Base-by-base conservation (phyloP, 176 grass and related monocot species). In the Oryza australiensis region DNA sequence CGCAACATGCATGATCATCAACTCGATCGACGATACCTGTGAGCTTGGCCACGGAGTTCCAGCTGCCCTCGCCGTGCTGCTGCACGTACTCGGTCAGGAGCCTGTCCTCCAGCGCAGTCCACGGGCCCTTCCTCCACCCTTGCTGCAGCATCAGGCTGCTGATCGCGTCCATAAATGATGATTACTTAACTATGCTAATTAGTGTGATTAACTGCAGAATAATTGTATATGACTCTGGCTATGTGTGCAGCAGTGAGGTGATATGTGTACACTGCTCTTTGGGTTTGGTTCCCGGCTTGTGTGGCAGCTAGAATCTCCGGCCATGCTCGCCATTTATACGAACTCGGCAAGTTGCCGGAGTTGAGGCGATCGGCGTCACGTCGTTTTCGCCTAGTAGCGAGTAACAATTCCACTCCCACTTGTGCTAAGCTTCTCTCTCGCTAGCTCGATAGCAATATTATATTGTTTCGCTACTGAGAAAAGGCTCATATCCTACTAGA, bases 11-110 rank as follows among this genome's bases (percentile, higher is more conserved):
- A 29, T 29, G 29, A 29, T 29, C 29, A 59, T 59, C 15, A 51
- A 16, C 48, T 20, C 53, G 22, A 60, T 75, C 62, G 24, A 51
- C 0, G 26, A 9, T 33, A 94, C 95, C 95, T 38, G 97, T 95
- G 40, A 92, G 29, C 72, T 99, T 92, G 29, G 97, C 88, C 27
- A 99, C 93, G 4, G 97, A 99, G 88, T 94, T 99, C 97, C 97
- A 95, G 87, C 93, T 80, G 35, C 97, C 97, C 57, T 95, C 97
- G 70, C 93, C 97, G 41, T 95, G 93, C 78, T 94, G 91, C 76
- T 92, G 90, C 84, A 99, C 91, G 73, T 99, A 90, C 37, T 94
- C 88, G 12, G 87, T 90, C 13, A 99, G 87, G 37, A 95, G 77
- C 87, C 83, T 81, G 83, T 99, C 97, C 73, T 99, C 97, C 82